Percentiles rank a stretch among this genome's conserved stretches.
phyloP scores from a whole-genome alignment of 495 filamentous ascomycete species.

The Penicillium angulare region DNA sequence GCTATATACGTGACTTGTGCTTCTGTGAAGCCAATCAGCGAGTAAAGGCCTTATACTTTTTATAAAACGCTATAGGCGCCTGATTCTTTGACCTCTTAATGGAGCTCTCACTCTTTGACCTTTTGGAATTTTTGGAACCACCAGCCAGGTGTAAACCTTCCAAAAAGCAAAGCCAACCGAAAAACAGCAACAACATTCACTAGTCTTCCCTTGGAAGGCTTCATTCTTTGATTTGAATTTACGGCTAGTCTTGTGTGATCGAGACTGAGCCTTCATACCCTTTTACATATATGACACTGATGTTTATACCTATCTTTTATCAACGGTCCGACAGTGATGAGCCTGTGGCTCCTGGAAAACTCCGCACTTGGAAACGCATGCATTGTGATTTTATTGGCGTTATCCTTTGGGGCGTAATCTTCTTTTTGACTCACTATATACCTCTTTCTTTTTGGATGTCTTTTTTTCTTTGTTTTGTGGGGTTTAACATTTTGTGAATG shows the following conservation, averaged over 20 bases:
- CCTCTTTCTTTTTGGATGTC: conserved; percentile 20
- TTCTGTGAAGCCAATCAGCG: neutral
- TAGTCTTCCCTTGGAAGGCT: neutral
- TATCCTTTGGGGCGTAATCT: conserved; percentile 13
- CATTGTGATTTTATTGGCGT: conserved; percentile 15
- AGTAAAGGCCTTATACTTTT: neutral
- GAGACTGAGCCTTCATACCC: conserved; percentile 2
- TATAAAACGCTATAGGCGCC: neutral
- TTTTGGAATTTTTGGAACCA: too few relatives aligned
- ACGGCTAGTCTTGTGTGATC: conserved; percentile 22
- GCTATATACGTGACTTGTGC: neutral
- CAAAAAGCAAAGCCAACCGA: neutral
- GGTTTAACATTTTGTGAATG: conserved; percentile 22
- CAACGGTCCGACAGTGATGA: conserved; percentile 21
- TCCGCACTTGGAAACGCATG: conserved; percentile 10
- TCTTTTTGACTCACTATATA: conserved; percentile 26
- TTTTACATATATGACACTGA: conserved; percentile 16
- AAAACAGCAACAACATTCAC: neutral
- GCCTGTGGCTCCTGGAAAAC: conserved; percentile 12
- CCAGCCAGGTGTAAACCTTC: too few relatives aligned
- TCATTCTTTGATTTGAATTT: neutral
- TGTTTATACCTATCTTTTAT: conserved; percentile 24
- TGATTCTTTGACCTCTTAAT: neutral
- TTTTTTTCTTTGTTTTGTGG: conserved; percentile 10
- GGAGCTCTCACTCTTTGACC: too few relatives aligned